These are phyloP conservation scores for Peterozyma toletana DNA, from an alignment of 805 yeast genomes.

Conservation along the genomic window DNA sequence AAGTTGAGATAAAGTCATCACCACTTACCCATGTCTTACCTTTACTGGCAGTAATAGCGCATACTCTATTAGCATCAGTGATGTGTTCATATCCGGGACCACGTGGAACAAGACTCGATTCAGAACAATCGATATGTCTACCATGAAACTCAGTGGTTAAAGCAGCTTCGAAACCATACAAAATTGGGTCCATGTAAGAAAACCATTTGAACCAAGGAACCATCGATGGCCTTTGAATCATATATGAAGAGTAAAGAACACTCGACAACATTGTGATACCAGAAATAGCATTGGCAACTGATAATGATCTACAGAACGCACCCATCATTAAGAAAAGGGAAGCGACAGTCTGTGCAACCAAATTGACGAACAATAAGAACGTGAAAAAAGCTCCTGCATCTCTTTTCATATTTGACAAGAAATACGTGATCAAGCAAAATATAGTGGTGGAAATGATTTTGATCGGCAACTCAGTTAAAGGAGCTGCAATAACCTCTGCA, in stretches of 20 bases:
- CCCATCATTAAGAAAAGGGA: conserved; percentile 49
- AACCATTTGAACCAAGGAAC: conserved; percentile 72
- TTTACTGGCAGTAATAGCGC: conserved; percentile 27
- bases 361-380: conserved; percentile 34
- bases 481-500: conserved; percentile 61
- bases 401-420: conserved; percentile 43
- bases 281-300: conserved; percentile 55
- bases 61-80: conserved; percentile 33
- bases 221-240: conserved; percentile 54
- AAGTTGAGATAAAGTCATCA: conserved; percentile 32
- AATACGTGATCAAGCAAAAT: conserved; percentile 46
- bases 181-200: conserved; percentile 48
- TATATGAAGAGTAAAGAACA: conserved; percentile 57
- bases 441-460: conserved; percentile 38
- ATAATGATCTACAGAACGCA: conserved; percentile 36
- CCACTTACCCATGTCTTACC: conserved; percentile 43
- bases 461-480: conserved; percentile 56
- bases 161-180: conserved; percentile 55
- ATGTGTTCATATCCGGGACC: conserved; percentile 45
- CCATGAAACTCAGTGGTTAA: conserved; percentile 61
- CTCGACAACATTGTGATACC: conserved; percentile 45
- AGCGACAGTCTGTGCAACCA: conserved; percentile 39
- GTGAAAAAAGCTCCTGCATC: conserved; percentile 50
- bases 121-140: conserved; percentile 42
- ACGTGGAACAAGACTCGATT: conserved; percentile 44